Evolutionary conservation across 306 rosid species (phyloP), one percentile per base, ranked within the genome.

Genomic region (Neltuma alba): DNA sequence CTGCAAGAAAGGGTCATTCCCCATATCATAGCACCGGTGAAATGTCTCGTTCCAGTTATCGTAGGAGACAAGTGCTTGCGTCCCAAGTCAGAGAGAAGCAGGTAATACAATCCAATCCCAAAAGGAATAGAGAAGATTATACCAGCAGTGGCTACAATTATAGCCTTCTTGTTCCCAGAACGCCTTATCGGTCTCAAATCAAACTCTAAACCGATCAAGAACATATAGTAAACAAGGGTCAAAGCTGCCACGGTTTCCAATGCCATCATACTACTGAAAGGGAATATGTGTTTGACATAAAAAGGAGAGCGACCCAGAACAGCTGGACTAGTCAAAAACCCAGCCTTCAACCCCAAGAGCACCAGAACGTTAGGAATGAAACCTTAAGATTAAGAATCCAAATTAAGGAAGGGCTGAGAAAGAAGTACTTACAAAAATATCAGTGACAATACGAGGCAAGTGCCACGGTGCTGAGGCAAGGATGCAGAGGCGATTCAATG

Each of bases 131-230:
- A 34, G 78, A 80, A 66, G 79, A 73, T 64, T 34, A 30, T 28
- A 1, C 78, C 23, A 4, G 30, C 25, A 16, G 36, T 6, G 73
- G 84, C 80, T 13, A 83, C 41, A 60, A 50, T 2, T 15, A 61
- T 42, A 28, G 86, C 78, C 47, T 80, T 86, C 66, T 34, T 83
- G 25, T 76, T 71, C 18, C 27, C 65, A 6, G 72, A 67, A 2
- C 68, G 64, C 4, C 1, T 42, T 36, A 86, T 48, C n/a, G 79
- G 61, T 33, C 74, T 80, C 55, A 86, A 36, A 11, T 86, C 86
- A 21, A 86, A n/a, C 14, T 86, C 86, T 28, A 83, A 58, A 5
- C 89, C 89, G 37, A 80, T 10, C 76, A 86, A 73, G 79, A 86
- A 86, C 50, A 69, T 72, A 27, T 86, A 83, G 81, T 86, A 86